A percentile compares a stretch with the other conserved stretches of the same genome.
These are phyloP conservation scores for Pilobolus umbonatus DNA, from an alignment of 192 early-diverging fungal species.

Conservation along the genomic window DNA sequence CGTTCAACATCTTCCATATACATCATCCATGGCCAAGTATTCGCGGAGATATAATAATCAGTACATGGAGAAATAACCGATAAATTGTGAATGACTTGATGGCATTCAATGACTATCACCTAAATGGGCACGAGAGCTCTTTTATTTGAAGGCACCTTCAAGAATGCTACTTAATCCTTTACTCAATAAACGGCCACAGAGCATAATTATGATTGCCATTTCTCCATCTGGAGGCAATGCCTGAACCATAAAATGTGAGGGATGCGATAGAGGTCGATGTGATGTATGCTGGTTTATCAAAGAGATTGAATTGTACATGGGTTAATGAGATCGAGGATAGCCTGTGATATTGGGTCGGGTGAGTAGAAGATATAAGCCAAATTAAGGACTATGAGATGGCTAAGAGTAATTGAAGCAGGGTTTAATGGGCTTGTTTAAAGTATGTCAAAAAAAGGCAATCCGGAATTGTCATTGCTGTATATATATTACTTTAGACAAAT, in stretches of 20 bases:
- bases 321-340: conserved; percentile 67
- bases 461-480: too few species aligned
- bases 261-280: conserved; percentile 62
- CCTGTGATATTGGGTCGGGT: too few species aligned
- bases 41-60: conserved; percentile 44
- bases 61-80: conserved; percentile 68
- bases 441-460: too few species aligned
- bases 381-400: too few species aligned
- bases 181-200: conserved; percentile 65
- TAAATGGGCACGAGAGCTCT: conserved; percentile 62
- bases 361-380: too few species aligned
- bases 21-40: conserved; percentile 27
- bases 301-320: conserved; percentile 60
- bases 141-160: conserved; percentile 56
- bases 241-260: conserved; percentile 62
- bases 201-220: conserved; percentile 50
- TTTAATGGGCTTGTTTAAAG: too few species aligned
- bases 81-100: conserved; percentile 76
- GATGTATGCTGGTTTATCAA: conserved; percentile 56
- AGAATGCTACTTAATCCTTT: conserved; percentile 58
- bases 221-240: conserved; percentile 60
- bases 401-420: too few species aligned
- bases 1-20: conserved; percentile 14
- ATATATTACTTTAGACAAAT: too few species aligned
- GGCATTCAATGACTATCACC: conserved; percentile 83